Base-by-base conservation (phyloP, 768 basidiomycete genomes). In the Auriculariales sp. region DNA sequence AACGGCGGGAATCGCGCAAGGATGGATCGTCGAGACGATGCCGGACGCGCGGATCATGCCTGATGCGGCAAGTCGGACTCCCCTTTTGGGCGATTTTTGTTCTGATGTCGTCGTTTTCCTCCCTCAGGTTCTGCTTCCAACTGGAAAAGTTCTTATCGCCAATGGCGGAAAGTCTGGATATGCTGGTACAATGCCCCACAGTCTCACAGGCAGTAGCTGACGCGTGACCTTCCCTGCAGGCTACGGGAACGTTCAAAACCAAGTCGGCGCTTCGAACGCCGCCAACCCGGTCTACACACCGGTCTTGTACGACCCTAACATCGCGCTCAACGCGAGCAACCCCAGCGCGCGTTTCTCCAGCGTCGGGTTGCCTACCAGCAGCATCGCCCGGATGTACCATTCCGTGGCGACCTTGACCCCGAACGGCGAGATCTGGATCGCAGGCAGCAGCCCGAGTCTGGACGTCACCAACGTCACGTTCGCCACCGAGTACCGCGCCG, bases 401-500 rank as follows among this genome's bases (percentile, higher is more conserved):
- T 88, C 84, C n/a, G 77, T 83, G 0, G 87, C 86, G 42, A 85
- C 81, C 14, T 64, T 88, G 57, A 81, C 83, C 6, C 86, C 86
- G 5, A 67, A 65, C 28, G 87, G 79, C 3, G 71, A 74, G 47
- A 63, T 89, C 46, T 77, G 89, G 79, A 77, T 90, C 50, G 79
- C 85, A 17, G 86, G 86, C 29, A 85, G 84, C 52, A 89, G 87
- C 58, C 87, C 87, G 24, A 89, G 89, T 62, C 62, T 88, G 52
- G 85, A 89, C 61, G 68, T 83, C 48, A 86, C 80, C 56, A 81
- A 78, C 56, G 56, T 75, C 34, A 68, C 68, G 59, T 92, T 84
- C 59, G 79, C 81, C 28, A 90, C 89, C 15, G 88, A 94, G 62
- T 94, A 93, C 61, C 72, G 89, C 46, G 83, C 90, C 28, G 92